Conservation (phyloP, 306 rosid genomes). For the Cucurbita ficifolia region DNA sequence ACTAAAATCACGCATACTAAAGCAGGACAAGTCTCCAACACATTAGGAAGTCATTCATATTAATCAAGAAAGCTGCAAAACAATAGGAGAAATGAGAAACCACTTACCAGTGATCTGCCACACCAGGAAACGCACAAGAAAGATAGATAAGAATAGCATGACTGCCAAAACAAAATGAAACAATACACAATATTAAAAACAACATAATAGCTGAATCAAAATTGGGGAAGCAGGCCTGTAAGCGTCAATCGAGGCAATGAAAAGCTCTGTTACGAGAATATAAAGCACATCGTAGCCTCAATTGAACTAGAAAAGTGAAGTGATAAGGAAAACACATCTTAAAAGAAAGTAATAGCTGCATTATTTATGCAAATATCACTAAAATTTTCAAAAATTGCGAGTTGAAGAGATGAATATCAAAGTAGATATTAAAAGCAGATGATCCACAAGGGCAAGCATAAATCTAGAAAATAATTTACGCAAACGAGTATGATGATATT, state of each 20-base stretch:
- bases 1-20: neutral
- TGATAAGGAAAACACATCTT: neutral
- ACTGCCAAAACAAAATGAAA: slow-evolving; percentile 29
- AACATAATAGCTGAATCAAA: neutral
- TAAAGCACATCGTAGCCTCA: neutral
- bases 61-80: neutral
- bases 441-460: neutral
- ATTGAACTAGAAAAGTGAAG: neutral
- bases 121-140: slow-evolving; percentile 69
- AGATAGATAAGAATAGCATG: slow-evolving; percentile 80
- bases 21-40: neutral
- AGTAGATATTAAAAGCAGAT: neutral
- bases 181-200: neutral
- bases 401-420: neutral
- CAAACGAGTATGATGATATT: neutral
- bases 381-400: neutral
- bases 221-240: neutral
- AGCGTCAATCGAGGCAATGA: neutral
- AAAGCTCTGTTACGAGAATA: neutral
- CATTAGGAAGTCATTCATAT: neutral
- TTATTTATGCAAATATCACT: neutral
- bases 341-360: neutral
- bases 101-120: slow-evolving; percentile 69
- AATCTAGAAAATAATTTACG: neutral
- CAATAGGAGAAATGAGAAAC: slow-evolving; percentile 7